These are phyloP conservation scores for Cercospora berteroae DNA, from an alignment of 2,329 filamentous ascomycete species.

Conservation along the genomic window DNA sequence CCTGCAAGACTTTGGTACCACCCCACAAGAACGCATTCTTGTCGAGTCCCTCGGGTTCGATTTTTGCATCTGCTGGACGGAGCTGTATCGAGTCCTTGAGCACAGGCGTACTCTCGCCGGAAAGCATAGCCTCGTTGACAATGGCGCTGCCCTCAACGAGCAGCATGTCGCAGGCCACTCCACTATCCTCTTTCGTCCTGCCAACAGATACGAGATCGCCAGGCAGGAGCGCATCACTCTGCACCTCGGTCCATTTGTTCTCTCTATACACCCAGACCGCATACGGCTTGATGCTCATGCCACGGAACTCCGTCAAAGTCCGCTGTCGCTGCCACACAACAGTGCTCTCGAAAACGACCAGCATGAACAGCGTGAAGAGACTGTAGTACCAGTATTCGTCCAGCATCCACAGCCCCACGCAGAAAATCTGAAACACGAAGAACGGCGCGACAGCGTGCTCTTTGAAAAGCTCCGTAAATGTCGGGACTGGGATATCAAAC, in stretches of 20 bases:
- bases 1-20: conserved; percentile 93
- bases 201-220: conserved; percentile 90
- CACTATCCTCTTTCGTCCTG: conserved; percentile 93
- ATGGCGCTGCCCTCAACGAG: conserved; percentile 93
- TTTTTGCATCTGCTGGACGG: conserved; percentile 71
- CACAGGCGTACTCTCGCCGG: conserved; percentile 93
- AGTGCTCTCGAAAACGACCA: conserved; percentile 94
- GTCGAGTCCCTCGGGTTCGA: conserved; percentile 89
- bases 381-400: conserved; percentile 99
- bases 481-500: conserved; percentile 96
- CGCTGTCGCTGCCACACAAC: conserved; percentile 98
- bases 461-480: conserved; percentile 92
- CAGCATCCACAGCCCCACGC: conserved; percentile 95
- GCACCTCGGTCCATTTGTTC: conserved; percentile 82
- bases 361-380: conserved; percentile 97
- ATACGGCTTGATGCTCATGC: conserved; percentile 99
- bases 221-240: conserved; percentile 87
- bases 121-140: conserved; percentile 99
- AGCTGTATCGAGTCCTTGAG: conserved; percentile 95
- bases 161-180: conserved; percentile 95
- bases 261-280: conserved; percentile 87
- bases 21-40: conserved; percentile 97
- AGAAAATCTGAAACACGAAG: conserved; percentile 99
- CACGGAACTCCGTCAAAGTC: conserved; percentile 91
- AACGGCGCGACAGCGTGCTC: conserved; percentile 98